Conservation (phyloP, 805 yeast genomes). For the Candida yuanshanica region DNA sequence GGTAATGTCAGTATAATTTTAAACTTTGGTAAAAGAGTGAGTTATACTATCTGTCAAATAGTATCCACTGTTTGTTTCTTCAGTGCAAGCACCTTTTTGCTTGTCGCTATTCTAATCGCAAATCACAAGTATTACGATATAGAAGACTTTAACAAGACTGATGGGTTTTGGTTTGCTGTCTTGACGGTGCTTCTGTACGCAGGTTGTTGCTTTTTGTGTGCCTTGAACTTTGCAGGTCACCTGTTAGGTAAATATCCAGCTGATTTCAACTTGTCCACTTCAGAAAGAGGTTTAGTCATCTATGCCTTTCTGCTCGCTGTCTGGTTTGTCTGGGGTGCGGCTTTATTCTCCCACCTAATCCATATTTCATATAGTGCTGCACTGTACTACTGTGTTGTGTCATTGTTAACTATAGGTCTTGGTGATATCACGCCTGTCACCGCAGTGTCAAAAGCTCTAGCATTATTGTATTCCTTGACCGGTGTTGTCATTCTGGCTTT, state of each 20-base stretch:
- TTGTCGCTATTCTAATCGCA: constrained; percentile 41
- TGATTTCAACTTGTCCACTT: constrained; percentile 54
- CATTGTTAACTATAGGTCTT: constrained; percentile 72
- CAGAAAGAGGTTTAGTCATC: constrained; percentile 69
- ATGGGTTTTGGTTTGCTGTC: constrained; percentile 78
- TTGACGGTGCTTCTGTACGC: constrained; percentile 60
- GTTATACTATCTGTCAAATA: constrained; percentile 56
- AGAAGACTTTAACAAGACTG: constrained; percentile 31
- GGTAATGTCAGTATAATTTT: constrained; percentile 67
- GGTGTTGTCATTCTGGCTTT: constrained; percentile 75
- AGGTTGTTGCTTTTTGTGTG: constrained; percentile 45
- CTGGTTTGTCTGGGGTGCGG: constrained; percentile 74
- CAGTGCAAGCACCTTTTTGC: constrained; percentile 47
- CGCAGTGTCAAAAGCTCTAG: constrained; percentile 49
- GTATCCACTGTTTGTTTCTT: constrained; percentile 63
- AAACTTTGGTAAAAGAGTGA: constrained; percentile 57
- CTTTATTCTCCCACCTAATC: constrained; percentile 42
- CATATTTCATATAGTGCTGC: constrained; percentile 56
- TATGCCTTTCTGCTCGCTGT: constrained; percentile 58
- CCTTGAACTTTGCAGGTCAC: constrained; percentile 60
- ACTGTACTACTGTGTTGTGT: constrained; percentile 65
- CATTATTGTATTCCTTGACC: constrained; percentile 56
- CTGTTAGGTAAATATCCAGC: constrained; percentile 57
- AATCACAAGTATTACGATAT: constrained; percentile 26
- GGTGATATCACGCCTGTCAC: constrained; percentile 64